Evolutionary conservation across 225 moss, liverwort and hornwort genomes (phyloP).

Genomic region (Thuidium tamariscinum): DNA sequence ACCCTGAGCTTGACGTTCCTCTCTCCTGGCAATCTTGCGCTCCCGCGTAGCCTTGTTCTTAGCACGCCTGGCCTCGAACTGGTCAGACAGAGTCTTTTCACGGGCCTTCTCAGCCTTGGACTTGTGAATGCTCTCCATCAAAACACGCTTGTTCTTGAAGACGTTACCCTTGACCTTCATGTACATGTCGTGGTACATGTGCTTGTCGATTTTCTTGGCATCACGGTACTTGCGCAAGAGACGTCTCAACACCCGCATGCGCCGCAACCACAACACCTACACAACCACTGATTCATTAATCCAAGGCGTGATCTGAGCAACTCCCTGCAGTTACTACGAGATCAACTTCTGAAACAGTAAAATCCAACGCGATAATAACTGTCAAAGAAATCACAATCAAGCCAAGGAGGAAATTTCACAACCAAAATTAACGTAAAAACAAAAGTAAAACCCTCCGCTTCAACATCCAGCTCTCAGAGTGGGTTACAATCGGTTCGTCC

Average conservation of each 20-base stretch:
- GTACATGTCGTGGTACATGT: constrained; percentile 95
- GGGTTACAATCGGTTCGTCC: background rate
- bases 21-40: constrained; percentile 81
- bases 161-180: constrained; percentile 95
- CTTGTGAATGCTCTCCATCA: constrained; percentile 93
- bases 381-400: background rate
- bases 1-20: constrained; percentile 78
- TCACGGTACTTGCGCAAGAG: constrained; percentile 42
- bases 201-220: constrained; percentile 90
- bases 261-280: constrained; percentile 39
- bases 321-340: background rate
- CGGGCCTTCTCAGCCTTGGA: constrained; percentile 88
- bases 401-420: background rate
- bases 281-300: background rate
- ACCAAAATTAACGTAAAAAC: background rate
- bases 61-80: constrained; percentile 83
- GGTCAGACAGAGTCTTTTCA: constrained; percentile 81
- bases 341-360: too few species aligned
- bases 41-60: constrained; percentile 89
- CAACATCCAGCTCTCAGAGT: background rate
- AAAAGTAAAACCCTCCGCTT: too few species aligned
- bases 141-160: constrained; percentile 84
- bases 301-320: background rate
- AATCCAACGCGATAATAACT: background rate
- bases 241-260: constrained; percentile 35